Conservation (phyloP, 2,329 filamentous ascomycete species). For the Neodidymelliopsis sp. region DNA sequence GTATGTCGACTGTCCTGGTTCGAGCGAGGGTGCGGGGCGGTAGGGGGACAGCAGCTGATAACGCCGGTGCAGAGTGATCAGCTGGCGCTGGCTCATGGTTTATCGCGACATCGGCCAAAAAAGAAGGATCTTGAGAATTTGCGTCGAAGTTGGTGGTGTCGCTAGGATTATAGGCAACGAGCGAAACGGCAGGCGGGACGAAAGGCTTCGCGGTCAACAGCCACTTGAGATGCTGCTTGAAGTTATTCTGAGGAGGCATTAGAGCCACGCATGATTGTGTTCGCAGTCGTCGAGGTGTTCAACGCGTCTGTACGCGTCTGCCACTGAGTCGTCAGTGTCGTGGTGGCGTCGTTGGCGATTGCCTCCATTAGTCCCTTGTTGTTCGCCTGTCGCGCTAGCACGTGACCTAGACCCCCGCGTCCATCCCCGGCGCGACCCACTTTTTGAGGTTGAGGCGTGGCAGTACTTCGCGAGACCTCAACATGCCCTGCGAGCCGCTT, state of each 20-base stretch:
- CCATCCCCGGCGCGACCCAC: conserved; percentile 3
- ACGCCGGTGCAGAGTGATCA: conserved; percentile 19
- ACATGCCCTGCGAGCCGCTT: not conserved
- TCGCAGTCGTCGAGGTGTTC: conserved; percentile 20
- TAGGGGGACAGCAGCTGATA: conserved; percentile 21
- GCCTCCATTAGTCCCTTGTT: conserved; percentile 28
- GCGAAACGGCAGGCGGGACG: conserved; percentile 46
- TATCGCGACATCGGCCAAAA: conserved; percentile 15
- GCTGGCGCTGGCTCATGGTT: conserved; percentile 33
- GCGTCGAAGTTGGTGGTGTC: conserved; percentile 33
- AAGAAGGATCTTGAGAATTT: conserved; percentile 21
- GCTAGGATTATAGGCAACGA: conserved; percentile 41
- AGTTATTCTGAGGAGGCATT: conserved; percentile 58
- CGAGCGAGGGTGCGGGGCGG: conserved; percentile 29
- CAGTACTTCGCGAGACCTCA: conserved; percentile 14
- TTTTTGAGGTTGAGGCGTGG: conserved; percentile 3
- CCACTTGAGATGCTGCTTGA: conserved; percentile 58
- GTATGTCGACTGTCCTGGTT: conserved; percentile 35
- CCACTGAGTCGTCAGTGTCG: conserved; percentile 16
- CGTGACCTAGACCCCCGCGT: conserved; percentile 28
- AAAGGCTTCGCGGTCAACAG: conserved; percentile 56
- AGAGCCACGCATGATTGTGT: conserved; percentile 39
- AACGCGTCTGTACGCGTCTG: conserved; percentile 30
- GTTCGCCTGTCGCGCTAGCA: conserved; percentile 27
- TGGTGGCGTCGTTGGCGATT: conserved; percentile 32